Conservation (phyloP, 352 stramenopile species). For the Thraustotheca clavata region DNA sequence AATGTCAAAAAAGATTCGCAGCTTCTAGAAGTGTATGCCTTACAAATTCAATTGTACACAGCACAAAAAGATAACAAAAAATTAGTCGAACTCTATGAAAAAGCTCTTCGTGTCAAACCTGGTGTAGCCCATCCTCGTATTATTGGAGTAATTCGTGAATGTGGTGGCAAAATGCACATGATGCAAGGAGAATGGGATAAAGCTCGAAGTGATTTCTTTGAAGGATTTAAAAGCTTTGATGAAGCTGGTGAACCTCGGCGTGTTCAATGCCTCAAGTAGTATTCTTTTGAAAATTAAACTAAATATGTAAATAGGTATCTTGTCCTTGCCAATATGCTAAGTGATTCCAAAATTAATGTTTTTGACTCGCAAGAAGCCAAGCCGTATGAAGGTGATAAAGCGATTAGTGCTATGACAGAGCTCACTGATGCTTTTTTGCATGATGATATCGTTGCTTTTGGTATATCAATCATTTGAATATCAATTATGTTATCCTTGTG, state of each 20-base stretch:
- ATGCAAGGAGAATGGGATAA: conserved; percentile 90
- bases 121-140: conserved; percentile 89
- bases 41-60: conserved; percentile 91
- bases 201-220: conserved; percentile 90
- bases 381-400: conserved; percentile 91
- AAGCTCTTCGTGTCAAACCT: conserved; percentile 82
- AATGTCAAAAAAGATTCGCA: conserved; percentile 32
- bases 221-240: conserved; percentile 95
- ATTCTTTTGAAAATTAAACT: neutral
- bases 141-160: conserved; percentile 92
- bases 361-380: conserved; percentile 92
- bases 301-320: conserved; percentile 26
- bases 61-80: conserved; percentile 92
- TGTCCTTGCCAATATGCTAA: conserved; percentile 93
- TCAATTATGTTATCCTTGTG: too few relatives aligned
- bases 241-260: conserved; percentile 89
- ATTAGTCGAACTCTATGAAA: conserved; percentile 89
- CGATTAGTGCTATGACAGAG: conserved; percentile 94
- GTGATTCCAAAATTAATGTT: conserved; percentile 91
- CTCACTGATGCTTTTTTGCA: conserved; percentile 92
- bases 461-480: neutral
- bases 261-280: conserved; percentile 91
- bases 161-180: conserved; percentile 95
- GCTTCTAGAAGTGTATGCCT: conserved; percentile 89
- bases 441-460: conserved; percentile 93